Percentiles rank a stretch among this genome's conserved stretches.
phyloP scores from a whole-genome alignment of 106 monocot species.

The Amphibolis antarctica region DNA sequence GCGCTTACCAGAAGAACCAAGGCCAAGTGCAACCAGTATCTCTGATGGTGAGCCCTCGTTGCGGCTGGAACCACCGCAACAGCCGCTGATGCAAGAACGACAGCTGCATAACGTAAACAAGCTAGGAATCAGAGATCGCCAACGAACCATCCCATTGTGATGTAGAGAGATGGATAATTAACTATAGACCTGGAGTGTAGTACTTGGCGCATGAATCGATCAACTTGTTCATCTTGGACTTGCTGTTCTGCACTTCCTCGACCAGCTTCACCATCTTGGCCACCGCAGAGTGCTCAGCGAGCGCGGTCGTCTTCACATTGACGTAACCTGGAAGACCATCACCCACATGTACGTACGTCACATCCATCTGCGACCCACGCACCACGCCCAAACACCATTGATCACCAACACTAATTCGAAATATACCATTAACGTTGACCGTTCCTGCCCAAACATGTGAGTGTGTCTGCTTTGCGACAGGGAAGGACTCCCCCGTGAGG shows the following conservation, averaged over 20 bases:
- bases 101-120: conserved; percentile 33
- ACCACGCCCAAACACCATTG: no score
- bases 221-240: conserved; percentile 63
- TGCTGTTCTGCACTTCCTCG: conserved; percentile 87
- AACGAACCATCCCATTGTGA: no score
- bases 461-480: conserved; percentile 54
- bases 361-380: no score
- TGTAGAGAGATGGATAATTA: not conserved
- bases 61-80: conserved; percentile 52
- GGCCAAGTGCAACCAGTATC: conserved; percentile 60
- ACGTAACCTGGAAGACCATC: conserved; percentile 49
- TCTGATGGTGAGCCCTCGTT: conserved; percentile 20
- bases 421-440: conserved; percentile 67
- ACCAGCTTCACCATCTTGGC: conserved; percentile 85
- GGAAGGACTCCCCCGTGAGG: conserved; percentile 84
- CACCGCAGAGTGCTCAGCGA: conserved; percentile 80
- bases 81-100: conserved; percentile 43
- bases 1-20: conserved; percentile 87
- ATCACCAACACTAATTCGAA: no score
- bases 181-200: conserved; percentile 77
- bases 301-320: conserved; percentile 71
- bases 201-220: conserved; percentile 83
- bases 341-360: not conserved
- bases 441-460: conserved; percentile 91
- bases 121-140: not conserved